Evolutionary conservation across 495 filamentous ascomycete genomes (phyloP), one percentile per base, ranked within the genome.

Genomic region (Staphylotrichum tortipilum): DNA sequence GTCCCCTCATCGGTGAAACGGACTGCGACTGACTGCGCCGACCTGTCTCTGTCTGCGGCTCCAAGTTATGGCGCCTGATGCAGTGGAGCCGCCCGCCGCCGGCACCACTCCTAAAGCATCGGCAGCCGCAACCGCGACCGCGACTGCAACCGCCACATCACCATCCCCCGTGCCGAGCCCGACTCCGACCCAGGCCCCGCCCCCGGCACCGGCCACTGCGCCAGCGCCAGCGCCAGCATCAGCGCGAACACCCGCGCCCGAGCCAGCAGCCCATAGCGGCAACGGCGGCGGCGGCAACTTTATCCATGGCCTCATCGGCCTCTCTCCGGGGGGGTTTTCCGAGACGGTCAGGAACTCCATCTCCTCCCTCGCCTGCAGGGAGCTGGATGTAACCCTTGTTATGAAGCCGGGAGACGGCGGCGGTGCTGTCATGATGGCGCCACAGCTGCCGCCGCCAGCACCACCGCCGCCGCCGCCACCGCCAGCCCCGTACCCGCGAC

Each of bases 301-400:
- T 24, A 46, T 51, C 33, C 44, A 50, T 22, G 46, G 45, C 2
- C 50, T 52, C 21, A 41, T 47, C n/a, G 44, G 49, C 18, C 47
- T 55, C 10, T 44, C 26, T 18, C 41, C 33, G 10, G 47, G 19
- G 12, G 40, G 46, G 2, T 46, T 44, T 19, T 44, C 33, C 45
- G 37, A 54, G 33, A 44, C 48, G 24, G 55, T 61, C 11, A 43
- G 55, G 19, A 53, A 52, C 33, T 60, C 57, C 10, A 46, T 60
- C 35, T 47, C 52, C 1, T 49, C 56, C 11, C 35, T 55, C 18
- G 40, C 56, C 6, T 42, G 48, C 22, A 35, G 33, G 40, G 47
- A 49, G 0, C 21, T 9, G 6, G 33, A 30, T 21, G 12, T 14
- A 8, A 10, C 23, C 6, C 11, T 21, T 12, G 26, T 19, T 15